Percentiles rank a stretch among this genome's conserved stretches.
phyloP scores from a whole-genome alignment of 2,329 filamentous ascomycete species.

The Aspergillus flavus region DNA sequence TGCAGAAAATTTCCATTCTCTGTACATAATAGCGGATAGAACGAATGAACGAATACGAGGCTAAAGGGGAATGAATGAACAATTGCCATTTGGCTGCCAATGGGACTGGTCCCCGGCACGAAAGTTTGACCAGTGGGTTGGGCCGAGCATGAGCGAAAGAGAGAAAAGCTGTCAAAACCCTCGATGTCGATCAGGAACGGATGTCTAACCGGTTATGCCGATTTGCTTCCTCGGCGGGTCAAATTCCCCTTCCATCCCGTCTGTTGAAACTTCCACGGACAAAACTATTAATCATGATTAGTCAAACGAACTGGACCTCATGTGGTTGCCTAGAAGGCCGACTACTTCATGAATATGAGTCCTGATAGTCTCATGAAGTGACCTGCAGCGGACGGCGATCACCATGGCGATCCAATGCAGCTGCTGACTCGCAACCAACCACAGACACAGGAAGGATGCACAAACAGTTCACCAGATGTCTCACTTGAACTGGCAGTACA shows the following conservation, averaged over 20 bases:
- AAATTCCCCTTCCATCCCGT: neutral
- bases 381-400: neutral
- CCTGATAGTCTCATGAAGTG: neutral
- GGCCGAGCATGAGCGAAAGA: neutral
- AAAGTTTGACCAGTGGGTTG: conserved; percentile 4
- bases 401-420: neutral
- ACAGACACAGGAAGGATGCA: neutral
- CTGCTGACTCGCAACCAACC: neutral
- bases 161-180: conserved; percentile 16
- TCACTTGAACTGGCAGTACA: neutral
- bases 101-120: neutral
- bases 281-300: neutral
- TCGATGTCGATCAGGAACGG: conserved; percentile 18
- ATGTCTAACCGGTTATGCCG: conserved; percentile 10
- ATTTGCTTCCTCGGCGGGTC: conserved; percentile 6
- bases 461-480: neutral
- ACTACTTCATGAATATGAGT: neutral
- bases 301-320: neutral
- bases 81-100: neutral
- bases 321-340: neutral
- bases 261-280: neutral
- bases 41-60: neutral
- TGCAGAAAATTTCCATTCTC: neutral
- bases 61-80: neutral
- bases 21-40: neutral